Evolutionary conservation across 257 asterid genomes (phyloP), one percentile per base, ranked within the genome.

Genomic region (Lavandula angustifolia): DNA sequence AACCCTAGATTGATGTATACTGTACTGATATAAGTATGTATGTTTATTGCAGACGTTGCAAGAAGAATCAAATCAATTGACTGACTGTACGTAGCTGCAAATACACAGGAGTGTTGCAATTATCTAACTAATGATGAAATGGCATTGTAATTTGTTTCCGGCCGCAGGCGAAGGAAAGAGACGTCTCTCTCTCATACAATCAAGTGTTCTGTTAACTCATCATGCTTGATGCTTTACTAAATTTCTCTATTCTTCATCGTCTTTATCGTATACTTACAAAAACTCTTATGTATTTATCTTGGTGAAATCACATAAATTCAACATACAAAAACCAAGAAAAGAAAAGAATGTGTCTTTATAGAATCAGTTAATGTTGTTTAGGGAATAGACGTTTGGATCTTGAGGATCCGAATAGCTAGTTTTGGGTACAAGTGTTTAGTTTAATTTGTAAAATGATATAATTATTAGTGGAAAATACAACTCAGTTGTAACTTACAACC

Each of bases 61-160:
- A 29, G 43, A 56, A 18, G 66, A 62, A 14, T 42, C 7, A 37
- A 8, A 6, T 6, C 9, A 56, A 18, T 43, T 78, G 79, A 3
- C 77, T 78, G 79, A 3, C 27, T 22, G 27, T 22, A 22, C 27
- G 1, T 22, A 22, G 27, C 27, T 22, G 27, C 27, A 22, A 22
- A 22, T 22, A 22, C 27, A 22, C 27, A 2, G 27, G 14, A 59
- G 54, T 57, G 13, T 50, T 47, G 29, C 49, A 22, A 43, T 54
- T 22, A 67, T 64, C 70, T 62, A 50, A 80, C 69, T 78, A 68
- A 78, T 69, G 85, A 78, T 84, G 78, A 79, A 22, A 79, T 48
- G 44, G 9, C 37, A 4, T 33, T 3, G 58, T 80, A 80, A 70
- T 80, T 41, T 78, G 60, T 70, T 73, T 72, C 65, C 34, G 68